Evolutionary conservation across 176 grass and related monocot genomes (phyloP).

Genomic region (Carex myosuroides): DNA sequence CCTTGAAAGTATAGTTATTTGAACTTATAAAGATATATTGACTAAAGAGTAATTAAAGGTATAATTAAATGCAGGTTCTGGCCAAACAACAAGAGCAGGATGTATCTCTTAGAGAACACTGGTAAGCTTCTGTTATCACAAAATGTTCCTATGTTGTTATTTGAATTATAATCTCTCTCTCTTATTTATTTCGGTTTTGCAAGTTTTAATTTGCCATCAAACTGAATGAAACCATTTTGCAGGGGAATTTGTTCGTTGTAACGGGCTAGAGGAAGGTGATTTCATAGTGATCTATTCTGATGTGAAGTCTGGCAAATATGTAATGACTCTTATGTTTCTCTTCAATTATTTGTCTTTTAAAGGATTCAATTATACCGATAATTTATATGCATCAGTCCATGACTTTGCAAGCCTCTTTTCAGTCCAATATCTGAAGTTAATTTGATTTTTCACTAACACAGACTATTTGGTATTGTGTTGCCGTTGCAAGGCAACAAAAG

Average conservation of each 20-base stretch:
- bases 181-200: not conserved
- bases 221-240: slow-evolving; percentile 6
- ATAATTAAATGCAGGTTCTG: slow-evolving; percentile 52
- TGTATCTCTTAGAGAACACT: slow-evolving; percentile 90
- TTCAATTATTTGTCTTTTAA: not conserved
- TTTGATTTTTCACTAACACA: not conserved
- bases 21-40: not conserved
- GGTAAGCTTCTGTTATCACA: not conserved
- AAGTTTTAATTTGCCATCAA: not conserved
- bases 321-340: slow-evolving; percentile 23
- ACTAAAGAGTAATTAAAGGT: not conserved
- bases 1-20: too few relatives aligned
- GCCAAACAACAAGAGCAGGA: slow-evolving; percentile 99
- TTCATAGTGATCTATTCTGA: slow-evolving; percentile 93
- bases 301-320: slow-evolving; percentile 87
- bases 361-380: not conserved
- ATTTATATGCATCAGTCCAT: not conserved
- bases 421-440: not conserved
- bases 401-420: not conserved
- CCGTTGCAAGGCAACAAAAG: not conserved
- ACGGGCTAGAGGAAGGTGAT: slow-evolving; percentile 85
- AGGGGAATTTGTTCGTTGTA: slow-evolving; percentile 86
- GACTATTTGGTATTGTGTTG: not conserved
- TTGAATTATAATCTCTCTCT: not conserved
- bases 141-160: not conserved